Conservation (phyloP, 371 early-diverging fungal genomes). For the Apophysomyces elegans region DNA sequence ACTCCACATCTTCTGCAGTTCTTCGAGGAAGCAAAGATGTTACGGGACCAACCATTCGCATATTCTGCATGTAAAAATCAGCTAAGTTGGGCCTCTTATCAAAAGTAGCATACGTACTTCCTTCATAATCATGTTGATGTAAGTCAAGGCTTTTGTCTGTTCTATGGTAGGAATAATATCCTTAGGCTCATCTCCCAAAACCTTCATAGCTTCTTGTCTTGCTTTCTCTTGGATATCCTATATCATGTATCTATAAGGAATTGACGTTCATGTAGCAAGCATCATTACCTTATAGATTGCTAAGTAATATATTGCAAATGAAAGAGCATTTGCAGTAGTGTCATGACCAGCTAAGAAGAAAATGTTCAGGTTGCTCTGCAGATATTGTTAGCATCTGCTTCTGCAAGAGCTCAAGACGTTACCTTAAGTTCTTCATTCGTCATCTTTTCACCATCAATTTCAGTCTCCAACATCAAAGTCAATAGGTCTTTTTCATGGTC, state of each 20-base stretch:
- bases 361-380: constrained; percentile 22
- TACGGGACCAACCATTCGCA: constrained; percentile 23
- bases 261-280: neutral
- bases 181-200: constrained; percentile 18
- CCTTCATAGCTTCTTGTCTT: constrained; percentile 23
- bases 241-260: neutral
- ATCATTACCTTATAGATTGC: constrained; percentile 15
- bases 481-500: constrained; percentile 7
- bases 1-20: constrained; percentile 39
- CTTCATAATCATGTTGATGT: constrained; percentile 6
- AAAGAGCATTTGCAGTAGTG: constrained; percentile 26
- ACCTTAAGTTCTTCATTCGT: neutral
- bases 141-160: constrained; percentile 5
- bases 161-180: constrained; percentile 10
- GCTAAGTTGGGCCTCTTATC: constrained; percentile 11
- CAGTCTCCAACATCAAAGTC: neutral
- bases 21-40: constrained; percentile 15
- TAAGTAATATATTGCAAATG: constrained; percentile 23
- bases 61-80: constrained; percentile 9
- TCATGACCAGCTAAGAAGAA: constrained; percentile 36
- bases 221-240: constrained; percentile 27
- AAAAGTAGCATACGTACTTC: neutral
- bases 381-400: too few species aligned
- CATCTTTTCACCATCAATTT: neutral
- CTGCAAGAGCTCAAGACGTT: neutral